Evolutionary conservation across 225 moss, liverwort and hornwort genomes (phyloP), one percentile per base, ranked within the genome.

Genomic region (Anthoceros angustus): DNA sequence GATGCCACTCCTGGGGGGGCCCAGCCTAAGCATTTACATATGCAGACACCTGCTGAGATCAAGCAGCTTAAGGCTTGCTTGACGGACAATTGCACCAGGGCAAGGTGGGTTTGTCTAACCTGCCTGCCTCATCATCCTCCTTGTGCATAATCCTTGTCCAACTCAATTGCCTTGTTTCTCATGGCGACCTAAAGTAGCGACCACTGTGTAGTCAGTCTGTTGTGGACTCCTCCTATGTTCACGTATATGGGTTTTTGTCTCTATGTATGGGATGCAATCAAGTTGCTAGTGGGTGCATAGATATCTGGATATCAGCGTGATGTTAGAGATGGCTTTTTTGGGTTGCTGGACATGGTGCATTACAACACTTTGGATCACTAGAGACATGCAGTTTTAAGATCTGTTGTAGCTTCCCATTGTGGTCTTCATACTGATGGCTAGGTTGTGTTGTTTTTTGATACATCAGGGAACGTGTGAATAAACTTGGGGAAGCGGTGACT

Each of bases 1-100:
- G 82, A 86, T 12, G 88, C 85, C 43, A 61, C 69, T 75, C 78
- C 86, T 72, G 94, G 94, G 65, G 88, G 66, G 73, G 14, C 85
- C 49, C 88, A 81, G 70, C 68, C 75, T 1, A 91, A 82, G 67
- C 62, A 74, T 68, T 73, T 98, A 67, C 83, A 86, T 41, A 70
- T 25, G 62, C 85, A 66, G 73, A 76, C 39, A 70, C 20, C 72
- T n/a, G 95, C 91, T 0, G 95, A 98, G 63, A 82, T 98, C 49
- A 98, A 70, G 78, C 86, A 88, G 66, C 61, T 88, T n/a, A 78
- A 45, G 75, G 7, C 25, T 8, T 79, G 86, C 55, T 81, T 98
- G n/a, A 0, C 14, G 39, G 95, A 98, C 0, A 21, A 70, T 62
- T 61, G 18, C 63, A 12, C 0, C n/a, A 76, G 73, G 39, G 82